These are phyloP conservation scores for Solanum clarkiae DNA, from an alignment of 257 asterid species.

Conservation along the genomic window DNA sequence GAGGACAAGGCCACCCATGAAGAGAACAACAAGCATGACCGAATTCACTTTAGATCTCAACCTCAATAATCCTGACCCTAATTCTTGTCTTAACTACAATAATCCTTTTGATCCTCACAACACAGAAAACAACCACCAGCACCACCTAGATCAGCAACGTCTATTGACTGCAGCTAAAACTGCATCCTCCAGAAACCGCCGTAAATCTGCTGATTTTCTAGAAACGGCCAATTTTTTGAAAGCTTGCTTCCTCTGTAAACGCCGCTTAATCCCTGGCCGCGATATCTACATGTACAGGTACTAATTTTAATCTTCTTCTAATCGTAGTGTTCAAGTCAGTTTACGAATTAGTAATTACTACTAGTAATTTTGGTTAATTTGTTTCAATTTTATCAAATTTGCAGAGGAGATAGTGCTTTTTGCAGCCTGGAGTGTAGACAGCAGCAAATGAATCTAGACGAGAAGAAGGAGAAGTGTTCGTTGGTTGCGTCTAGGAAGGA, in stretches of 20 bases:
- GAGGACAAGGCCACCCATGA: conserved; percentile 3
- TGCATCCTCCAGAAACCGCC: neutral
- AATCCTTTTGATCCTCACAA: neutral
- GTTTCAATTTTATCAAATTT: neutral
- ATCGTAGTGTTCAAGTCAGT: neutral
- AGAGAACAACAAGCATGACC: conserved; percentile 4
- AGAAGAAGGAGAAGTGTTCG: neutral
- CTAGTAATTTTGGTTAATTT: neutral
- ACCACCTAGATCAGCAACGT: neutral
- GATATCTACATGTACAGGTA: conserved; percentile 11
- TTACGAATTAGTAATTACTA: neutral
- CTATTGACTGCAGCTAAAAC: neutral
- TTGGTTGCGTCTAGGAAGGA: neutral
- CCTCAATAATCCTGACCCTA: neutral
- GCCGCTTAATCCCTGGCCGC: neutral
- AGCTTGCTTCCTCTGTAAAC: conserved; percentile 6
- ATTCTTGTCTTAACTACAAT: neutral
- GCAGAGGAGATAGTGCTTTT: conserved; percentile 4
- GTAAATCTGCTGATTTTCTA: neutral
- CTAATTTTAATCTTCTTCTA: neutral
- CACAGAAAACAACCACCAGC: neutral
- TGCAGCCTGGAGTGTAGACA: conserved; percentile 4
- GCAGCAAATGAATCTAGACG: neutral
- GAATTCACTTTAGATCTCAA: conserved; percentile 3
- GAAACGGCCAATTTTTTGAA: conserved; percentile 3